Conservation (phyloP, 2,329 filamentous ascomycete genomes). For the Neonectria ditissima region DNA sequence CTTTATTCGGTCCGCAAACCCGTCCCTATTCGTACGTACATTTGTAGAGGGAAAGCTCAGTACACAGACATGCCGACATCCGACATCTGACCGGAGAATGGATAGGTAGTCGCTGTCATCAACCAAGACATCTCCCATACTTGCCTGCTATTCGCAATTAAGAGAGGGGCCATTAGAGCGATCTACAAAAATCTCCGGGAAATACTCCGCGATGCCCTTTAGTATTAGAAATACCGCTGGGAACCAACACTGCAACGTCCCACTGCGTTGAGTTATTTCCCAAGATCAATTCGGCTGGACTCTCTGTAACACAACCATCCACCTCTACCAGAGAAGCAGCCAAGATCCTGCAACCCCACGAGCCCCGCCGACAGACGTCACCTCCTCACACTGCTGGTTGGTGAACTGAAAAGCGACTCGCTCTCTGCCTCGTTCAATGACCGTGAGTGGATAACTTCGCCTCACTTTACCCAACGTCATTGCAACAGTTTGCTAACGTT, state of each 20-base stretch:
- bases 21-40: too few relatives aligned
- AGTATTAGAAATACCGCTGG: constrained; percentile 26
- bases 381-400: constrained; percentile 20
- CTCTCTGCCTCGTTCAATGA: constrained; percentile 13
- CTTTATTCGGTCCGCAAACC: neutral
- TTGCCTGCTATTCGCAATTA: constrained; percentile 7
- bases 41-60: neutral
- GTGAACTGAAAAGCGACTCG: constrained; percentile 6
- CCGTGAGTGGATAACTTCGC: constrained; percentile 24
- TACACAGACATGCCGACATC: constrained; percentile 16
- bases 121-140: neutral
- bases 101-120: neutral
- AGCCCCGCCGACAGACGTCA: constrained; percentile 27
- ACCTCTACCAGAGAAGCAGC: constrained; percentile 19
- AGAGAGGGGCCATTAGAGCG: constrained; percentile 31
- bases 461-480: constrained; percentile 17
- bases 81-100: constrained; percentile 5
- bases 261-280: constrained; percentile 14
- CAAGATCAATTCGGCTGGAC: constrained; percentile 10
- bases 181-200: constrained; percentile 43
- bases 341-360: constrained; percentile 13
- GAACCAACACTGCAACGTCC: constrained; percentile 14
- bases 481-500: constrained; percentile 27
- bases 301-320: constrained; percentile 27
- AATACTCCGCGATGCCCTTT: constrained; percentile 43